These are phyloP conservation scores for Thelonectria blattea DNA, from an alignment of 2,329 filamentous ascomycete species.

Conservation along the genomic window DNA sequence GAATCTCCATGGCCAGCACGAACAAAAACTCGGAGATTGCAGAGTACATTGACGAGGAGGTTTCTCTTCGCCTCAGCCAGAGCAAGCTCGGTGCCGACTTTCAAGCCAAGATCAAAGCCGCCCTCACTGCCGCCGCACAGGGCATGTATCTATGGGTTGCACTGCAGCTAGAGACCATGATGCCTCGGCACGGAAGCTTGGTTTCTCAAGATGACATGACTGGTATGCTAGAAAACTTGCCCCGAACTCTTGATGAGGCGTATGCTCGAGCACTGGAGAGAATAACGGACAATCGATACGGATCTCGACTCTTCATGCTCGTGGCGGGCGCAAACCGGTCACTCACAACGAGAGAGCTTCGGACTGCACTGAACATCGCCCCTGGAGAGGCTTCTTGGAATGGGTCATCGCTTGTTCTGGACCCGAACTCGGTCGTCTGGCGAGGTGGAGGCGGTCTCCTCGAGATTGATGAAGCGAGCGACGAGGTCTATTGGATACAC, in stretches of 20 bases:
- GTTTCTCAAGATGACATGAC: background rate
- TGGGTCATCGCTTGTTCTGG: background rate
- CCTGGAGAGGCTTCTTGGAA: background rate
- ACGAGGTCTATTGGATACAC: background rate
- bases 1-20: background rate
- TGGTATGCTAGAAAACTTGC: background rate
- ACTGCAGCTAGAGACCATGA: background rate
- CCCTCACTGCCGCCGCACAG: background rate
- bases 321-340: background rate
- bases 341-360: background rate
- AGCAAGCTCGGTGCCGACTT: background rate
- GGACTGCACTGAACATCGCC: background rate
- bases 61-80: background rate
- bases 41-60: background rate
- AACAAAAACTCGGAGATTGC: background rate
- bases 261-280: background rate
- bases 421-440: background rate
- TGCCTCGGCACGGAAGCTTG: background rate
- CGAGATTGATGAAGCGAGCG: slow-evolving; percentile 1
- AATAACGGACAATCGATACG: background rate
- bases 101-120: background rate
- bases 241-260: background rate
- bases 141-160: background rate
- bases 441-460: background rate
- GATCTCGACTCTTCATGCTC: background rate